Evolutionary conservation across 371 early-diverging fungal genomes (phyloP).

Genomic region (Mucor indicus): DNA sequence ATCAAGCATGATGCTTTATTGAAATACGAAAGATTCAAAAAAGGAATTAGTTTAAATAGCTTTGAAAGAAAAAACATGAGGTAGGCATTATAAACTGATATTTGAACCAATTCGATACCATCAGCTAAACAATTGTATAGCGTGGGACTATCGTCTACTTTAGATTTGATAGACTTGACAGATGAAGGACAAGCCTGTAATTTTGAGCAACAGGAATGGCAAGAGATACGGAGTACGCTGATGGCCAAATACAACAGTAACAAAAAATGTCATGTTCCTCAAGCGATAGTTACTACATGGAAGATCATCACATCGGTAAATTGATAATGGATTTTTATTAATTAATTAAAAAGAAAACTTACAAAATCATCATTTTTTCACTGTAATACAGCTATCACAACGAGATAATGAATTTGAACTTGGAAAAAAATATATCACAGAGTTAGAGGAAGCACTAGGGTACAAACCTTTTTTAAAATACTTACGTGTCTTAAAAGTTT

Average conservation of each 20-base stretch:
- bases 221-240: not conserved
- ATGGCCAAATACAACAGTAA: not conserved
- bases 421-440: not conserved
- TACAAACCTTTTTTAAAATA: not conserved
- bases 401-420: not conserved
- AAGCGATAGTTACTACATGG: not conserved
- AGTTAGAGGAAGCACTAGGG: not conserved
- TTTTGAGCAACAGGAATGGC: constrained; percentile 5
- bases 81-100: constrained; percentile 2
- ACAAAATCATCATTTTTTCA: no score
- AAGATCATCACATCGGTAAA: constrained; percentile 1
- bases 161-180: constrained; percentile 6
- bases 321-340: no score
- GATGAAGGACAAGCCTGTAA: constrained; percentile 1
- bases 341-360: no score
- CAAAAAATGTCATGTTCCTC: constrained; percentile 2
- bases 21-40: constrained; percentile 4
- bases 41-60: constrained; percentile 1
- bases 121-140: constrained; percentile 7
- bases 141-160: constrained; percentile 1
- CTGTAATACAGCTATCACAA: not conserved
- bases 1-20: constrained; percentile 6
- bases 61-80: constrained; percentile 6
- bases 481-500: not conserved
- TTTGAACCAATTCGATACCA: constrained; percentile 3